Conservation (phyloP, 192 early-diverging fungal species). For the Backusella australiensis region DNA sequence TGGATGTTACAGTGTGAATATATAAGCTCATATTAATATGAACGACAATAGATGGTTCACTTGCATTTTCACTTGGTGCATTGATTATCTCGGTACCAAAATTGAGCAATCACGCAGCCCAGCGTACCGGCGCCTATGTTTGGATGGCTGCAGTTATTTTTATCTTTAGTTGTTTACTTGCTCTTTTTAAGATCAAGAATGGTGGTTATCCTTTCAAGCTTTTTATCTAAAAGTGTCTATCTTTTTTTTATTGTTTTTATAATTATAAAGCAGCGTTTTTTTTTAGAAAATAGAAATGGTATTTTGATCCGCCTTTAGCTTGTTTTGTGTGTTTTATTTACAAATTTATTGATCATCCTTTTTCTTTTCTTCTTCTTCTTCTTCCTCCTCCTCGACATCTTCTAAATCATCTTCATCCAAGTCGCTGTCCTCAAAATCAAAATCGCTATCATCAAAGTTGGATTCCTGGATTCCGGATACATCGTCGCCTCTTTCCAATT, state of each 20-base stretch:
- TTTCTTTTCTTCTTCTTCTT: not conserved
- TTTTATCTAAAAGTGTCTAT: conserved; percentile 35
- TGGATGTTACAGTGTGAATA: too few species aligned
- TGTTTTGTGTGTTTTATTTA: not conserved
- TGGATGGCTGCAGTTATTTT: conserved; percentile 62
- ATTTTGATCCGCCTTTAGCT: not conserved
- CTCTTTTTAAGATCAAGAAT: conserved; percentile 69
- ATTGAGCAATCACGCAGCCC: conserved; percentile 48
- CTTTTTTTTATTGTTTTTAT: too few species aligned
- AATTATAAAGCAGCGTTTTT: too few species aligned
- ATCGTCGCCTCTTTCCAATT: conserved; percentile 78
- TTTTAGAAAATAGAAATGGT: not conserved
- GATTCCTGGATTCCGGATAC: conserved; percentile 43
- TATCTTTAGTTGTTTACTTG: conserved; percentile 60
- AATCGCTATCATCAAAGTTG: conserved; percentile 44
- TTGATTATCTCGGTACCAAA: conserved; percentile 52
- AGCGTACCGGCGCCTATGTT: conserved; percentile 56
- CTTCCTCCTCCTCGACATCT: not conserved
- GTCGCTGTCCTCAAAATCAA: conserved; percentile 46
- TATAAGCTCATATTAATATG: not conserved
- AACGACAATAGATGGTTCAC: conserved; percentile 52
- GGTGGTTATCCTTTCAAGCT: conserved; percentile 67
- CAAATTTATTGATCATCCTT: conserved; percentile 1
- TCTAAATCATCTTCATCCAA: conserved; percentile 30
- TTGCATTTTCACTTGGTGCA: conserved; percentile 51